A percentile compares a stretch with the other conserved stretches of the same genome.
phyloP scores from a whole-genome alignment of 495 filamentous ascomycete genomes.

The Penicillium waksmanii region DNA sequence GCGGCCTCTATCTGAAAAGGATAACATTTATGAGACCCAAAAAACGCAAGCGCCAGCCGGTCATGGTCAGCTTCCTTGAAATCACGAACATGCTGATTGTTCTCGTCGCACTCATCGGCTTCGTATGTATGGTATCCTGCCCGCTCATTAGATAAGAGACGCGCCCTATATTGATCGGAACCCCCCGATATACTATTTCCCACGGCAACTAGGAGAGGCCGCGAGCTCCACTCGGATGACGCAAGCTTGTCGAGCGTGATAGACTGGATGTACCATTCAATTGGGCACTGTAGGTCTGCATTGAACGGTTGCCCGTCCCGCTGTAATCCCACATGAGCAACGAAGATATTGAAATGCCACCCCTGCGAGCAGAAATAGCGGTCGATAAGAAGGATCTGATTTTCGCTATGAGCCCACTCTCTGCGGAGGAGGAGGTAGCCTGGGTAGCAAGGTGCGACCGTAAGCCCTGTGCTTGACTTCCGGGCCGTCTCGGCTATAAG shows the following conservation, averaged over 20 bases:
- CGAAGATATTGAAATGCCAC: not conserved
- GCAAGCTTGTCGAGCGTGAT: not conserved
- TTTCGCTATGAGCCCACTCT: not conserved
- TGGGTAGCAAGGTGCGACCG: not conserved
- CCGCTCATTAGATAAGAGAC: not conserved
- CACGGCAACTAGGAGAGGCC: not conserved
- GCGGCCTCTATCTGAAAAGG: not conserved
- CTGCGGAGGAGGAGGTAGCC: not conserved
- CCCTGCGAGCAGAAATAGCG: not conserved
- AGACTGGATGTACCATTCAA: not conserved
- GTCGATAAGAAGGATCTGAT: not conserved
- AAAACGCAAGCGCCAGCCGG: not conserved
- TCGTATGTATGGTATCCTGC: not conserved
- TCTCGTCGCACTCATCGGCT: not conserved
- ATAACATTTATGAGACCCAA: not conserved
- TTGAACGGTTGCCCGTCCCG: not conserved
- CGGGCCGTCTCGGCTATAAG: not conserved
- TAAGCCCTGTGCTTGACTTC: not conserved
- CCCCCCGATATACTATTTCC: not conserved
- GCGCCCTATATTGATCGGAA: not conserved
- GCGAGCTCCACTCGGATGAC: not conserved
- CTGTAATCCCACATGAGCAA: not conserved
- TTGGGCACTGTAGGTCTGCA: not conserved
- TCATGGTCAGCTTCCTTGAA: not conserved
- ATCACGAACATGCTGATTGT: not conserved